phyloP scores from a whole-genome alignment of 768 basidiomycete species.

The Podaxis rugospora region DNA sequence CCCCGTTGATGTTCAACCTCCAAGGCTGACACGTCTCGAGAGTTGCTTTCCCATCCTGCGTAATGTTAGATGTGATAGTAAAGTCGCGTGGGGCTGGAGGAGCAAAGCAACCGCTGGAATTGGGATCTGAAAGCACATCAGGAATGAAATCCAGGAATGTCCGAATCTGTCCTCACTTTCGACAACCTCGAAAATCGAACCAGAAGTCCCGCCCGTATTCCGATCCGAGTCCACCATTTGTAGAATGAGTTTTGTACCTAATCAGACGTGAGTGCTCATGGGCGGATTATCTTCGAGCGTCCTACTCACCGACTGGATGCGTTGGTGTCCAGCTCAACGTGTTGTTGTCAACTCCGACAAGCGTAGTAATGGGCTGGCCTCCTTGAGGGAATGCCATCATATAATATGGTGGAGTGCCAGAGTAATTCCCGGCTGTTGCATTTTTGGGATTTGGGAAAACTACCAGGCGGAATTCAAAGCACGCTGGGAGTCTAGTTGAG shows the following conservation, averaged over 20 bases:
- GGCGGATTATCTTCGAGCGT: not conserved
- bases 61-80: slow-evolving; percentile 34
- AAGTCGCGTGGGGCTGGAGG: slow-evolving; percentile 20
- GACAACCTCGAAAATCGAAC: slow-evolving; percentile 28
- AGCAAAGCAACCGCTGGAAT: slow-evolving; percentile 28
- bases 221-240: slow-evolving; percentile 40
- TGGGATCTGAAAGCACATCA: slow-evolving; percentile 21
- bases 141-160: not conserved
- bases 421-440: slow-evolving; percentile 10
- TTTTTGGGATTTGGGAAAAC: slow-evolving; percentile 8
- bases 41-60: slow-evolving; percentile 17
- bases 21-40: slow-evolving; percentile 42
- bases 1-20: slow-evolving; percentile 40
- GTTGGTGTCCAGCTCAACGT: slow-evolving; percentile 33
- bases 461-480: not conserved
- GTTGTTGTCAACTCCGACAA: slow-evolving; percentile 28
- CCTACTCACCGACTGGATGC: slow-evolving; percentile 34
- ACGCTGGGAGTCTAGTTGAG: slow-evolving; percentile 8
- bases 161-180: slow-evolving; percentile 22
- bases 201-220: slow-evolving; percentile 35
- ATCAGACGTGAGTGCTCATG: not conserved
- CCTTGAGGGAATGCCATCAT: slow-evolving; percentile 36
- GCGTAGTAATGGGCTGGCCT: slow-evolving; percentile 28
- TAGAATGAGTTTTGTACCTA: slow-evolving; percentile 41
- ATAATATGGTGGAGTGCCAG: slow-evolving; percentile 32